These are phyloP conservation scores for Lactarius deliciosus DNA, from an alignment of 768 basidiomycete species.

Conservation along the genomic window DNA sequence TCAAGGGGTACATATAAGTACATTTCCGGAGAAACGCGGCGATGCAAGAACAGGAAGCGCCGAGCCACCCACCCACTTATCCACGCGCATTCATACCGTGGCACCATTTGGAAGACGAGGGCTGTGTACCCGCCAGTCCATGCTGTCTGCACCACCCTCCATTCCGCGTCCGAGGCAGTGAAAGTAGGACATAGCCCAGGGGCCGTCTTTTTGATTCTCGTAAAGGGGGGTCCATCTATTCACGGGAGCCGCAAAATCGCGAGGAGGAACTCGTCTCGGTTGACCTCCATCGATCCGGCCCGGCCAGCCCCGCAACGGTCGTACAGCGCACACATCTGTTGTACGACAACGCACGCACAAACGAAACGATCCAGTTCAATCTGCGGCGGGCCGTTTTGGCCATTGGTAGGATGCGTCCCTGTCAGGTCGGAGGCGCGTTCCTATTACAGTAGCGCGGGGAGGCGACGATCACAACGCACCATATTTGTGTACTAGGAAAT, in stretches of 20 bases:
- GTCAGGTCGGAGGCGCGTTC: not conserved
- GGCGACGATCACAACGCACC: not conserved
- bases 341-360: conserved; percentile 12
- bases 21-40: not conserved
- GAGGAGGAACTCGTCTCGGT: conserved; percentile 13
- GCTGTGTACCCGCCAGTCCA: not conserved
- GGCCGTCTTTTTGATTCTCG: not conserved
- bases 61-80: not conserved
- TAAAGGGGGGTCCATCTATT: not conserved
- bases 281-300: not conserved
- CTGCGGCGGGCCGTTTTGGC: not conserved
- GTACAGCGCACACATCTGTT: conserved; percentile 11
- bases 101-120: not conserved
- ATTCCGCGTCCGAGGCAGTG: not conserved
- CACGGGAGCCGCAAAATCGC: conserved; percentile 5
- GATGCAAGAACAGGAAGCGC: not conserved
- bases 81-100: not conserved
- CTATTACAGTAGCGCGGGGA: too few relatives aligned
- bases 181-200: not conserved
- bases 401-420: not conserved
- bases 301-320: conserved; percentile 3
- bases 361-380: conserved; percentile 17
- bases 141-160: not conserved
- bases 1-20: not conserved
- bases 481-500: conserved; percentile 13